Conservation (phyloP, 2,329 filamentous ascomycete genomes). For the Helminthosporium solani region DNA sequence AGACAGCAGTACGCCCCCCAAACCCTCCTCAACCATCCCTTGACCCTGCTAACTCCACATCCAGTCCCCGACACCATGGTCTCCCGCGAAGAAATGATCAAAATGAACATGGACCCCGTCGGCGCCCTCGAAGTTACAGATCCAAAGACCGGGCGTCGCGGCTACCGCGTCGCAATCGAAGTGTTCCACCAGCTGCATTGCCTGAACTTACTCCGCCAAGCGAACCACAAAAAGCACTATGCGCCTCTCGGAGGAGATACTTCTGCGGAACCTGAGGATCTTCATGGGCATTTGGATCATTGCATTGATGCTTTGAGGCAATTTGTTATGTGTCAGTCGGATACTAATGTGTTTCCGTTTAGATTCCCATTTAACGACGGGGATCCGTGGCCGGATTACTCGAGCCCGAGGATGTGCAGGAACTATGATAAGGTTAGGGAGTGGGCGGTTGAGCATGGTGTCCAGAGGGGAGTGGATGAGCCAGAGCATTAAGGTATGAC, state of each 20-base stretch:
- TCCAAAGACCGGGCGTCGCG: conserved; percentile 13
- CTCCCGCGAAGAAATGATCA: conserved; percentile 16
- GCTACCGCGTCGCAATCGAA: conserved; percentile 23
- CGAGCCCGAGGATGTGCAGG: conserved; percentile 17
- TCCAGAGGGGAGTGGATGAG: conserved; percentile 18
- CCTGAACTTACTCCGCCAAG: conserved; percentile 21
- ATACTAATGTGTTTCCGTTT: conserved; percentile 20
- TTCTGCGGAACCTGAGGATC: conserved; percentile 12
- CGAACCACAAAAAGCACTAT: conserved; percentile 17
- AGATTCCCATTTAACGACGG: conserved; percentile 18
- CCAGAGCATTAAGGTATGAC: conserved; percentile 13
- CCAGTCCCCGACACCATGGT: conserved; percentile 20
- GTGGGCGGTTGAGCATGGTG: conserved; percentile 21
- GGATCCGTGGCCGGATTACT: conserved; percentile 20
- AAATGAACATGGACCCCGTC: conserved; percentile 19
- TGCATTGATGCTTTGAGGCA: conserved; percentile 22
- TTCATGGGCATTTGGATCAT: conserved; percentile 18
- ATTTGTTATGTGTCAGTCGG: conserved; percentile 22
- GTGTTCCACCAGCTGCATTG: conserved; percentile 27
- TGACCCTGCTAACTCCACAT: neutral
- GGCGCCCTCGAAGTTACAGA: conserved; percentile 18
- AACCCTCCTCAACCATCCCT: neutral
- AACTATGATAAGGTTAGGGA: conserved; percentile 19
- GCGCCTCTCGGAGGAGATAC: conserved; percentile 15
- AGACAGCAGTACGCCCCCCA: conserved; percentile 11